A percentile compares a stretch with the other conserved stretches of the same genome.
These are phyloP conservation scores for Emiliania huxleyi DNA, from an alignment of 78 protist species.

Conservation along the genomic window DNA sequence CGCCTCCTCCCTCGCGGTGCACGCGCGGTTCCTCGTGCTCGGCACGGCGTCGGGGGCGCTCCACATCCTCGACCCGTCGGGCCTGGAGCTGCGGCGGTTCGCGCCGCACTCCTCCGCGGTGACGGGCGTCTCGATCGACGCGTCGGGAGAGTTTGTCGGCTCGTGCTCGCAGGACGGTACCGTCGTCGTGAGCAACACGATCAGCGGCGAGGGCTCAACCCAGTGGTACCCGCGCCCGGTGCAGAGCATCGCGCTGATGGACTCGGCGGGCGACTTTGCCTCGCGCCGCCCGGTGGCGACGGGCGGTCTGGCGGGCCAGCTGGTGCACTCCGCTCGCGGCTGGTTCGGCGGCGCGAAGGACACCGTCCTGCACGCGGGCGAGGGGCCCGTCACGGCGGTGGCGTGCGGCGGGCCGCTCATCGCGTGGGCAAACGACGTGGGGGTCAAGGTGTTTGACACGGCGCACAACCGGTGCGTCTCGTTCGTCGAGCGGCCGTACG, in stretches of 20 bases:
- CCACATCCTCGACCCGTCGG: slow-evolving; percentile 6
- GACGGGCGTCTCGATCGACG: slow-evolving; percentile 71
- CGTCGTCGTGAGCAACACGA: background rate
- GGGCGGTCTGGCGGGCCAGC: slow-evolving; percentile 85
- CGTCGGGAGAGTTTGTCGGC: slow-evolving; percentile 82
- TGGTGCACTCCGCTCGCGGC: slow-evolving; percentile 55
- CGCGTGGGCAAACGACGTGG: slow-evolving; percentile 90
- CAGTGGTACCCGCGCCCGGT: slow-evolving; percentile 22
- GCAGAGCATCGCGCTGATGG: slow-evolving; percentile 69
- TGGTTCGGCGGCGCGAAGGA: slow-evolving; percentile 66
- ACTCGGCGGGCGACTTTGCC: slow-evolving; percentile 68
- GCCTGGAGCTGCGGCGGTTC: slow-evolving; percentile 14
- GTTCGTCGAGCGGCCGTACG: slow-evolving; percentile 55
- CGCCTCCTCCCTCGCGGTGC: no score
- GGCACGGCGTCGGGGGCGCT: slow-evolving; percentile 25
- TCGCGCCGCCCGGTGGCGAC: slow-evolving; percentile 59
- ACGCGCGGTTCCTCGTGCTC: no score
- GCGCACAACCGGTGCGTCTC: slow-evolving; percentile 61
- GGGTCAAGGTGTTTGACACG: slow-evolving; percentile 83
- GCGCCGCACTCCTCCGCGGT: slow-evolving; percentile 64
- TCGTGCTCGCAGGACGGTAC: slow-evolving; percentile 85
- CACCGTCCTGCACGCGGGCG: slow-evolving; percentile 72
- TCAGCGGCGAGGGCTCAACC: background rate
- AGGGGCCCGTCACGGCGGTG: slow-evolving; percentile 68
- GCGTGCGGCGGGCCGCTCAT: slow-evolving; percentile 73